phyloP scores from a whole-genome alignment of 371 early-diverging fungal species.

The Lichtheimia ornata region DNA sequence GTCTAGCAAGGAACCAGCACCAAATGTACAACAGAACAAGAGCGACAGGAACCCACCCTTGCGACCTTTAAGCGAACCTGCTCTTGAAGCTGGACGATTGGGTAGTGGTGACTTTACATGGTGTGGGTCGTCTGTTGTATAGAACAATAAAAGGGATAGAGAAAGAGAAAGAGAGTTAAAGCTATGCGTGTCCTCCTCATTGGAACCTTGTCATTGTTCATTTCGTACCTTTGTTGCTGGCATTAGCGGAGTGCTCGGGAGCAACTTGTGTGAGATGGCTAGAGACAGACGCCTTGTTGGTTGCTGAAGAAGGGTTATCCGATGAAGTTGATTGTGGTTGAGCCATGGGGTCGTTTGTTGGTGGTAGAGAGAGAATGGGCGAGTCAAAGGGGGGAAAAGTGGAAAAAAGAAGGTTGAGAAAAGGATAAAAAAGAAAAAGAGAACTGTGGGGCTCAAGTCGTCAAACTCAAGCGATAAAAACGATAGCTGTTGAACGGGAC shows the following conservation, averaged over 20 bases:
- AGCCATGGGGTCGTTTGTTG: conserved; percentile 2
- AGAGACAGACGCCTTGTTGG: conserved; percentile 7
- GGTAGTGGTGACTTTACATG: conserved; percentile 10
- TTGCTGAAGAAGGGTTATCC: conserved; percentile 8
- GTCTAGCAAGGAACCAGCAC: conserved; percentile 18
- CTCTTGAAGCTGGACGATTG: conserved; percentile 18
- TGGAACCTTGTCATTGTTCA: background rate
- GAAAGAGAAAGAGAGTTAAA: conserved; percentile 14
- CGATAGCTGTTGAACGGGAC: too few species aligned
- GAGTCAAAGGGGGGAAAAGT: background rate
- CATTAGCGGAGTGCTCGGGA: conserved; percentile 13
- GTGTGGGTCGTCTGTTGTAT: conserved; percentile 8
- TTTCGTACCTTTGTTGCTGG: conserved; percentile 4
- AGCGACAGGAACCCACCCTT: conserved; percentile 23
- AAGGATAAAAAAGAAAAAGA: conserved; percentile 8
- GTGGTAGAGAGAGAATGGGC: background rate
- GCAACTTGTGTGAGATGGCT: conserved; percentile 17
- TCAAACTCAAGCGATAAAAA: too few species aligned
- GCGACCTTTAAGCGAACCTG: conserved; percentile 8
- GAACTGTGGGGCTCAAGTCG: background rate
- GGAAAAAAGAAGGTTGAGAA: background rate
- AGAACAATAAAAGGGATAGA: conserved; percentile 9
- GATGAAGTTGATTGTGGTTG: conserved; percentile 6
- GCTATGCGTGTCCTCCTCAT: background rate
- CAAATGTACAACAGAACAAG: conserved; percentile 23